These are phyloP conservation scores for Carallia brachiata DNA, from an alignment of 345 rosid species.

Conservation along the genomic window DNA sequence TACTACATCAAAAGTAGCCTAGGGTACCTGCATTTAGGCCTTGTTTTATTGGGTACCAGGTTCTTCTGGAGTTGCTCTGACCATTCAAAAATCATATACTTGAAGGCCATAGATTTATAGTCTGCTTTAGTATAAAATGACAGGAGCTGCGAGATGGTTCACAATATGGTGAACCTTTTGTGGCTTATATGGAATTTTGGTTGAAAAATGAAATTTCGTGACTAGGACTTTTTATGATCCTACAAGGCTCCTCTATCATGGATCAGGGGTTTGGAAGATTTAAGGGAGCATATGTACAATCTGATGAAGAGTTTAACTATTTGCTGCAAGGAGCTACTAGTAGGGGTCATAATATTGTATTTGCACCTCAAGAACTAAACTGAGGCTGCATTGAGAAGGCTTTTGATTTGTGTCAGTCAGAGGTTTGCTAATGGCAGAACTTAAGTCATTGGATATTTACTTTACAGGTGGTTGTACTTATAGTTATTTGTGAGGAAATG, in stretches of 20 bases:
- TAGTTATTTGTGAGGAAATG: not conserved
- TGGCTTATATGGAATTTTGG: not conserved
- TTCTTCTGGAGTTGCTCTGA: no score
- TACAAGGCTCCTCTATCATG: not conserved
- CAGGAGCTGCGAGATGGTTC: not conserved
- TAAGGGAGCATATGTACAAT: not conserved
- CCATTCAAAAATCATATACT: no score
- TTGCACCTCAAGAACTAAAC: not conserved
- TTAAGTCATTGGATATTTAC: no score
- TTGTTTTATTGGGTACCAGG: no score
- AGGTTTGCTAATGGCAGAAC: no score
- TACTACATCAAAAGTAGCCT: no score
- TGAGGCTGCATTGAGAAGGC: not conserved
- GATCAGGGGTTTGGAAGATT: not conserved
- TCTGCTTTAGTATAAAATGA: slow-evolving; percentile 2
- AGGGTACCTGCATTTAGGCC: no score
- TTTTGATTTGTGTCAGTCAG: not conserved
- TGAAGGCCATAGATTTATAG: not conserved
- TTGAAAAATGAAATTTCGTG: not conserved
- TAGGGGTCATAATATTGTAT: not conserved
- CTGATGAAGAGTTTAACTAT: not conserved
- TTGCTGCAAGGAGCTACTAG: not conserved
- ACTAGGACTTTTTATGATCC: not conserved
- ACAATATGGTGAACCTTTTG: not conserved
- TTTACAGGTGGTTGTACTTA: not conserved